Evolutionary conservation across 495 filamentous ascomycete genomes (phyloP).

Genomic region (Immersiella caudata): DNA sequence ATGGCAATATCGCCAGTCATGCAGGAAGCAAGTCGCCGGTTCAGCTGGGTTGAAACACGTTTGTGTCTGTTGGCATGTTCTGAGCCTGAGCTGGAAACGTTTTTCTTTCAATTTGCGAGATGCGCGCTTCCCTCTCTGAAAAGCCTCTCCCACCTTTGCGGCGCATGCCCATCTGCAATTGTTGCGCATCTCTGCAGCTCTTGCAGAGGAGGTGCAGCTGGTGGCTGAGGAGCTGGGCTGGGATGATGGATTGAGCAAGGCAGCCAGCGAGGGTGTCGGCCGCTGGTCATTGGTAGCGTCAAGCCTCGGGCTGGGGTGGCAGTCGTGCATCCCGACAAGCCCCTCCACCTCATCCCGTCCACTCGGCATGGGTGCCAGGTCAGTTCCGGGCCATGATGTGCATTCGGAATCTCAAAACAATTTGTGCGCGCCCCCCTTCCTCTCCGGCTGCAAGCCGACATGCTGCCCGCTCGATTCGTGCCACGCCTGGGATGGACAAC

Average conservation of each 20-base stretch:
- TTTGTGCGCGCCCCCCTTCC: slow-evolving; percentile 15
- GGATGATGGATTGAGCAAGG: not conserved
- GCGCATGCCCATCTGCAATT: slow-evolving; percentile 20
- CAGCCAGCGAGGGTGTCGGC: not conserved
- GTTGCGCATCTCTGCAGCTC: slow-evolving; percentile 10
- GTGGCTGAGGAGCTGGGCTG: slow-evolving; percentile 13
- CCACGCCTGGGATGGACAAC: slow-evolving; percentile 12
- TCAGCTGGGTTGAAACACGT: slow-evolving; percentile 5
- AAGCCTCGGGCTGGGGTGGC: slow-evolving; percentile 14
- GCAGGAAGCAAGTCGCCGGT: slow-evolving; percentile 11
- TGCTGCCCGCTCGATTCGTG: slow-evolving; percentile 19
- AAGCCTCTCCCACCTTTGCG: slow-evolving; percentile 25
- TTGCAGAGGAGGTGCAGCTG: not conserved
- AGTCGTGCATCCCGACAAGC: slow-evolving; percentile 8
- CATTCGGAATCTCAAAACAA: slow-evolving; percentile 28
- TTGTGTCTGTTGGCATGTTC: not conserved
- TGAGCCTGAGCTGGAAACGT: not conserved
- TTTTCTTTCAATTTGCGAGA: not conserved
- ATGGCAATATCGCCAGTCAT: slow-evolving; percentile 16
- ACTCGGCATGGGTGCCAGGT: slow-evolving; percentile 27
- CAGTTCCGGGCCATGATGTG: slow-evolving; percentile 33
- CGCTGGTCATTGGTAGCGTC: slow-evolving; percentile 6
- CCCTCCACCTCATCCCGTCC: slow-evolving; percentile 13
- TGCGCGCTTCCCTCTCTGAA: not conserved
- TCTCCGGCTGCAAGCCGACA: slow-evolving; percentile 21